Evolutionary conservation across 1,139 yeast species (phyloP).

Genomic region (Pichia sp.): DNA sequence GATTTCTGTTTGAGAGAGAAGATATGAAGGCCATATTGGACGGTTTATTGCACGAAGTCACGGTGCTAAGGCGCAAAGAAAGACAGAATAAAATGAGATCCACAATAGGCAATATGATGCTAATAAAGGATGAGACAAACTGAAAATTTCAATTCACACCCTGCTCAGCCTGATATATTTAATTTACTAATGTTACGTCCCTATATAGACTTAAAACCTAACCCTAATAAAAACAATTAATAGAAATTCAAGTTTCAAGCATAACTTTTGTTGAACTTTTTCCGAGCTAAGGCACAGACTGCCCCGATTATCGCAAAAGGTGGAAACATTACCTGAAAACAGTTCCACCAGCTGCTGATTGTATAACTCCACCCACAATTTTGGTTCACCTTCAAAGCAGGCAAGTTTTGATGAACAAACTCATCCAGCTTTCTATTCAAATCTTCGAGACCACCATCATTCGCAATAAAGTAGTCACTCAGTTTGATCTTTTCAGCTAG

Average conservation of each 20-base stretch:
- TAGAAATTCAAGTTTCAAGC: background rate
- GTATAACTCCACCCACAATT: background rate
- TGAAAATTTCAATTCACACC: background rate
- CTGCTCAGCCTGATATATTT: background rate
- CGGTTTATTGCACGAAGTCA: slow-evolving; percentile 21
- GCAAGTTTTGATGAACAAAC: slow-evolving; percentile 44
- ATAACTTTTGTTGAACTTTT: background rate
- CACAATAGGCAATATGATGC: slow-evolving; percentile 4
- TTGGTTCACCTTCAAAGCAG: slow-evolving; percentile 32
- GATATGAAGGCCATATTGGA: slow-evolving; percentile 26
- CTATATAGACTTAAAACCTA: slow-evolving; percentile 1
- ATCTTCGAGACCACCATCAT: slow-evolving; percentile 48
- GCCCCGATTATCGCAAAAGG: slow-evolving; percentile 61
- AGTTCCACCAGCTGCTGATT: slow-evolving; percentile 27
- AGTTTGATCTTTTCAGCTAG: slow-evolving; percentile 49
- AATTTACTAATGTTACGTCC: background rate
- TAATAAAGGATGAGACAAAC: background rate
- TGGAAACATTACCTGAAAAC: slow-evolving; percentile 47
- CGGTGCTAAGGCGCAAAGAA: slow-evolving; percentile 15
- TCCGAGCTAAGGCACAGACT: background rate
- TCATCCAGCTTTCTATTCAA: slow-evolving; percentile 46
- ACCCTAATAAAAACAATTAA: background rate
- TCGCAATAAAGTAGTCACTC: slow-evolving; percentile 68
- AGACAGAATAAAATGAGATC: slow-evolving; percentile 8
- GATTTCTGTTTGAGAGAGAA: slow-evolving; percentile 22